Conservation (phyloP, 2,329 filamentous ascomycete species). For the Nemania serpens region DNA sequence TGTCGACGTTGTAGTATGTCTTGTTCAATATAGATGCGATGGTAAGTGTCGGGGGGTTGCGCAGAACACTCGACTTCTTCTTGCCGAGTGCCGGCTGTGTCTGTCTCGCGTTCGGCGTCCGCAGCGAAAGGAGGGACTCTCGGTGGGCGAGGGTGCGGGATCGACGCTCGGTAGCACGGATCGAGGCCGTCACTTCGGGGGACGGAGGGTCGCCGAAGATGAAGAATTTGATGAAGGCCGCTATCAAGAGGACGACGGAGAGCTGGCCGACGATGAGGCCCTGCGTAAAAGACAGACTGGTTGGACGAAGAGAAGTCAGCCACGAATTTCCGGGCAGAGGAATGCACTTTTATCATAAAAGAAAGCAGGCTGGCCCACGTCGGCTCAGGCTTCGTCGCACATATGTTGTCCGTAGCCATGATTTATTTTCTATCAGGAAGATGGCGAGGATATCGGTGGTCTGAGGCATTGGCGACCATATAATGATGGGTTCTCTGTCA, state of each 20-base stretch:
- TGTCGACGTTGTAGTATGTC: conserved; percentile 95
- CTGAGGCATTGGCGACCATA: conserved; percentile 21
- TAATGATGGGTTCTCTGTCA: not conserved
- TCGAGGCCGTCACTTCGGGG: conserved; percentile 76
- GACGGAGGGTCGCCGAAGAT: conserved; percentile 95
- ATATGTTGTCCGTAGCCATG: conserved; percentile 40
- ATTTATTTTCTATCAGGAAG: not conserved
- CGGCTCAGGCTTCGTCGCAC: conserved; percentile 42
- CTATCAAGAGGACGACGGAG: conserved; percentile 86
- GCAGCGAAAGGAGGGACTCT: conserved; percentile 70
- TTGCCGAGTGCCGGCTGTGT: conserved; percentile 56
- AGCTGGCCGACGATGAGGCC: conserved; percentile 92
- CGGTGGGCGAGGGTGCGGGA: conserved; percentile 77
- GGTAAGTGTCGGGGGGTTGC: conserved; percentile 75
- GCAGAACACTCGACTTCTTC: conserved; percentile 74
- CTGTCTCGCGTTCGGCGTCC: conserved; percentile 48
- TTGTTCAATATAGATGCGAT: conserved; percentile 95
- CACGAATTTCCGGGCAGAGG: conserved; percentile 4
- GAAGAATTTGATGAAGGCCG: conserved; percentile 99
- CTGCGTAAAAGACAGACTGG: conserved; percentile 86
- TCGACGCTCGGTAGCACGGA: conserved; percentile 74
- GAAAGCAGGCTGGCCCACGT: conserved; percentile 34
- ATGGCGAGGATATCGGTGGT: not conserved
- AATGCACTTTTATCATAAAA: not conserved
- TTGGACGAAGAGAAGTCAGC: conserved; percentile 25